phyloP scores from a whole-genome alignment of 768 basidiomycete species.

The Goffeauzyma gilvescens region DNA sequence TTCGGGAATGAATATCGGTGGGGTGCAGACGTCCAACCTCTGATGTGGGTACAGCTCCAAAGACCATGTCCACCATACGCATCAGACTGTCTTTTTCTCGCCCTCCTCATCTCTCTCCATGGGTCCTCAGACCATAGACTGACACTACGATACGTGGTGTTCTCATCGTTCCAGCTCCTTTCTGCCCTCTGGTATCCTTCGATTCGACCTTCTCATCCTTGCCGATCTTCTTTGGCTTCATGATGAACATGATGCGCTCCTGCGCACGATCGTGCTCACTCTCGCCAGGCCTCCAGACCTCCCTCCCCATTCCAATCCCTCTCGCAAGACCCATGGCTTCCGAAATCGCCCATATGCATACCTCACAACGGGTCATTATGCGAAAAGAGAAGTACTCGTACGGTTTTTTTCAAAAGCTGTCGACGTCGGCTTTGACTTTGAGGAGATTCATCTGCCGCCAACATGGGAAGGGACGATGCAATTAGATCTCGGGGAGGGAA shows the following conservation, averaged over 20 bases:
- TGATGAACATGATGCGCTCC: constrained; percentile 8
- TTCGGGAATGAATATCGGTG: constrained; percentile 2
- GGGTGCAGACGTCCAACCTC: constrained; percentile 6
- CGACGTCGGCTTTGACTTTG: constrained; percentile 3
- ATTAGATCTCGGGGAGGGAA: constrained; percentile 4
- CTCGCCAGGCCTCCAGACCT: constrained; percentile 1
- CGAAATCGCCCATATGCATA: too few species aligned
- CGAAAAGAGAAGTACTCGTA: constrained; percentile 6
- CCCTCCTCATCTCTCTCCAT: too few species aligned
- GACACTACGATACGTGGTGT: too few species aligned
- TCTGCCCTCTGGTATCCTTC: too few species aligned
- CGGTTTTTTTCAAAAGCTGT: constrained; percentile 2
- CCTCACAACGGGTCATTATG: constrained; percentile 8
- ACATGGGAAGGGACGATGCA: constrained; percentile 10
- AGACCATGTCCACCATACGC: neutral
- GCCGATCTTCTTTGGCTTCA: constrained; percentile 10
- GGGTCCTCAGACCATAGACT: too few species aligned
- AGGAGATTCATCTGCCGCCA: constrained; percentile 1
- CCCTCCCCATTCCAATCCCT: too few species aligned
- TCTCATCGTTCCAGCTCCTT: too few species aligned
- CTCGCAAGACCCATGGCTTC: too few species aligned
- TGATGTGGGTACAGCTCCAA: constrained; percentile 1
- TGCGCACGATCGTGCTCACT: neutral
- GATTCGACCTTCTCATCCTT: constrained; percentile 6
- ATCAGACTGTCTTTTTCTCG: too few species aligned